Conservation (phyloP, 129 eudicot genomes). For the Ambrosia trifida region DNA sequence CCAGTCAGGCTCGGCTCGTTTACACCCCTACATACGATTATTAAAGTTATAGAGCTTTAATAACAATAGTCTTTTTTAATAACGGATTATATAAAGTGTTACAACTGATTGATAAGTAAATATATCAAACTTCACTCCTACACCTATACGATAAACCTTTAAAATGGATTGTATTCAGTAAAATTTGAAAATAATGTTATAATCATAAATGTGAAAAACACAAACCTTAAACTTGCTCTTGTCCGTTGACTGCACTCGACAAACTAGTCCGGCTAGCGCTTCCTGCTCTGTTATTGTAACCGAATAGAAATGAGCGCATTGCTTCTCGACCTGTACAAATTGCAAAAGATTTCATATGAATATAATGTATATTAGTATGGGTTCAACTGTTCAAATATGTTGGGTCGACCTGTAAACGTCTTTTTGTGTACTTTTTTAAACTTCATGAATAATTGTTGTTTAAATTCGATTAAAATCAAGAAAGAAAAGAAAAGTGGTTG, state of each 20-base stretch:
- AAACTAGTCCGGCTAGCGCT: slow-evolving; percentile 79
- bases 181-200: neutral
- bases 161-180: neutral
- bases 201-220: slow-evolving; percentile 2
- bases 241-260: slow-evolving; percentile 84
- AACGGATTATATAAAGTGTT: too few species aligned
- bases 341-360: slow-evolving; percentile 23
- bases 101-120: too few species aligned
- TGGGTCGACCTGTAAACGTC: neutral
- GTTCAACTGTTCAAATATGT: neutral
- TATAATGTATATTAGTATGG: neutral
- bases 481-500: too few species aligned
- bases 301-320: slow-evolving; percentile 88
- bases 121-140: neutral
- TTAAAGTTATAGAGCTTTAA: neutral
- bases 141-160: neutral
- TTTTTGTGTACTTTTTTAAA: neutral
- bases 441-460: too few species aligned
- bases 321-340: slow-evolving; percentile 83
- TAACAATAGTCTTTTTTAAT: neutral
- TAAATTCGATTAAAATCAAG: too few species aligned
- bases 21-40: neutral
- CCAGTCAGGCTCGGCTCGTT: too few species aligned
- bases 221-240: slow-evolving; percentile 97
- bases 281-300: slow-evolving; percentile 83